Conservation (phyloP, 2,329 filamentous ascomycete genomes). For the Alternaria viburni region DNA sequence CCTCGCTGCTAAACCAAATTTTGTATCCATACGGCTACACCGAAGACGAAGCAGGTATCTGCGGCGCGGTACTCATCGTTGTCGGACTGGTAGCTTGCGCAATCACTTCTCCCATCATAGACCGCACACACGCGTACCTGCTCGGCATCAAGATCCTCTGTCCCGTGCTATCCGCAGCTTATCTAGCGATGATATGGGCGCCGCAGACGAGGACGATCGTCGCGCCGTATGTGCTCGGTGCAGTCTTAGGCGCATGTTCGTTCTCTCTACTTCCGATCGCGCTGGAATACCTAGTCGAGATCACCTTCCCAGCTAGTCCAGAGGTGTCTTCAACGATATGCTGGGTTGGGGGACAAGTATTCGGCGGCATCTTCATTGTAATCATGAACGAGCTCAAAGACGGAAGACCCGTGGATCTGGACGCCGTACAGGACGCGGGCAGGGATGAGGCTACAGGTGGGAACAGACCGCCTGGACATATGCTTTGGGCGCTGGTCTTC, state of each 20-base stretch:
- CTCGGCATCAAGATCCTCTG: conserved; percentile 74
- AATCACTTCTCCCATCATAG: conserved; percentile 79
- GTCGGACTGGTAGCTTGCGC: conserved; percentile 82
- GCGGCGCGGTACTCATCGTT: conserved; percentile 85
- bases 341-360: conserved; percentile 85
- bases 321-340: conserved; percentile 83
- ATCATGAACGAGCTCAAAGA: conserved; percentile 75
- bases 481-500: conserved; percentile 79
- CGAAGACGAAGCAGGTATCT: conserved; percentile 86
- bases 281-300: conserved; percentile 85
- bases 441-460: conserved; percentile 29
- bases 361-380: conserved; percentile 85
- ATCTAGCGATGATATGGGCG: conserved; percentile 83
- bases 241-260: conserved; percentile 76
- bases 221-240: conserved; percentile 76
- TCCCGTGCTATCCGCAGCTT: conserved; percentile 74
- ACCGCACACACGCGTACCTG: conserved; percentile 82
- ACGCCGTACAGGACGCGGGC: conserved; percentile 34
- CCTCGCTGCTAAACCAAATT: conserved; percentile 88
- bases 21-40: conserved; percentile 83
- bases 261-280: conserved; percentile 84
- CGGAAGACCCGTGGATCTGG: conserved; percentile 33
- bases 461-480: conserved; percentile 67
- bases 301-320: conserved; percentile 84
- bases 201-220: conserved; percentile 66